These are phyloP conservation scores for Solanum corneliomulleri DNA, from an alignment of 257 asterid species.

Conservation along the genomic window DNA sequence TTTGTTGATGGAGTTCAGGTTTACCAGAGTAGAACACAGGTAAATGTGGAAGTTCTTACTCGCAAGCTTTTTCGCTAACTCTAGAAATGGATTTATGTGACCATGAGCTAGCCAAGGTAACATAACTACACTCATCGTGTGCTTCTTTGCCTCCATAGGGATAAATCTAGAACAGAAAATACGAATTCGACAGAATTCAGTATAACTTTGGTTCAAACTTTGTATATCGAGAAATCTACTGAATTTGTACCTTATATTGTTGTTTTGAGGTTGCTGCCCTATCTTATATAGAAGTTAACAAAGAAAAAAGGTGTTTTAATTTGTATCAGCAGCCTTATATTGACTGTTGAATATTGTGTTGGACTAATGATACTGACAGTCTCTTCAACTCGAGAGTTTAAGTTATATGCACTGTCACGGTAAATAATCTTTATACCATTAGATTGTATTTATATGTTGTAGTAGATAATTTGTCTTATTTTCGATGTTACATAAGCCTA, in stretches of 20 bases:
- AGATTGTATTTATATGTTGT: not conserved
- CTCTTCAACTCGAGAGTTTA: not conserved
- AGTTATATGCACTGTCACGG: not conserved
- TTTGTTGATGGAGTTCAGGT: slow-evolving; percentile 24
- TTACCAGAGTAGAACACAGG: slow-evolving; percentile 39
- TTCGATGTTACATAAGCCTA: not conserved
- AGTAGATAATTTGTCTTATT: not conserved
- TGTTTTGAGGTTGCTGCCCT: not conserved
- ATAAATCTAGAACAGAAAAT: not conserved
- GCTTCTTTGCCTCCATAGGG: not conserved
- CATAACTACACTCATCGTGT: not conserved
- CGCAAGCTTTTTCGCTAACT: slow-evolving; percentile 27
- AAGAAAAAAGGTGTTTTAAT: not conserved
- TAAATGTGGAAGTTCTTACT: slow-evolving; percentile 14
- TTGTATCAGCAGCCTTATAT: not conserved
- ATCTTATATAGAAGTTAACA: not conserved
- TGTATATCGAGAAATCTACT: not conserved
- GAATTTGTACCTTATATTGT: not conserved
- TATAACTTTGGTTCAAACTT: not conserved
- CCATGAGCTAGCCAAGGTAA: slow-evolving; percentile 2
- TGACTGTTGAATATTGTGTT: not conserved
- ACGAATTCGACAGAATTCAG: not conserved
- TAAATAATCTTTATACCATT: not conserved
- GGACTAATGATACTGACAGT: not conserved
- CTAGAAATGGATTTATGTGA: slow-evolving; percentile 5